phyloP scores from a whole-genome alignment of 2,329 filamentous ascomycete species.

The Ploettnerulaceae sp. region DNA sequence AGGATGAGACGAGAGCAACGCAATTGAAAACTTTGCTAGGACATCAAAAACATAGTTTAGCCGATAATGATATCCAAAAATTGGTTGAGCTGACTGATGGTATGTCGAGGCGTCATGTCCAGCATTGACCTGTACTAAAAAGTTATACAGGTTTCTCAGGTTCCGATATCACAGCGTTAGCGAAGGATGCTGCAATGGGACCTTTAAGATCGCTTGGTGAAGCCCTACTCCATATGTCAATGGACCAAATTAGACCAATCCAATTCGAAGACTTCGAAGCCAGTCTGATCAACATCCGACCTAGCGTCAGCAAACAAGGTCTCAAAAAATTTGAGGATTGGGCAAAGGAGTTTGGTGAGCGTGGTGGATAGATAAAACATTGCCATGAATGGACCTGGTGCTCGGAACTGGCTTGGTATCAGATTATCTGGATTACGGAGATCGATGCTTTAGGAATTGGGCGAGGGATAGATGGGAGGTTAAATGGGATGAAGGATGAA shows the following conservation, averaged over 20 bases:
- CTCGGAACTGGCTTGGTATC: not conserved
- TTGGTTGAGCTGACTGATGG: slow-evolving; percentile 75
- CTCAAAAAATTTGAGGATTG: slow-evolving; percentile 90
- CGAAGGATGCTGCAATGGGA: slow-evolving; percentile 97
- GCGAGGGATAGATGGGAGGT: not conserved
- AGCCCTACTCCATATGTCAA: slow-evolving; percentile 81
- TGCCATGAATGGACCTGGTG: not conserved
- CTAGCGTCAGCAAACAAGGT: slow-evolving; percentile 81
- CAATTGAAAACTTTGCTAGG: slow-evolving; percentile 77
- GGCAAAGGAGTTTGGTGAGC: slow-evolving; percentile 88
- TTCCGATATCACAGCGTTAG: slow-evolving; percentile 91
- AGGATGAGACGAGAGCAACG: slow-evolving; percentile 70
- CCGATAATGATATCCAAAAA: slow-evolving; percentile 62
- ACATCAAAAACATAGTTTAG: slow-evolving; percentile 69
- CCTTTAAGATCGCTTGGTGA: slow-evolving; percentile 87
- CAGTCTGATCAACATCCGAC: slow-evolving; percentile 78
- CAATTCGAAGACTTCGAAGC: slow-evolving; percentile 76
- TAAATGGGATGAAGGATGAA: not conserved
- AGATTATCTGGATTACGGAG: not conserved
- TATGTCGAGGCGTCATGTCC: slow-evolving; percentile 14
- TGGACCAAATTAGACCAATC: slow-evolving; percentile 91
- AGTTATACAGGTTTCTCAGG: slow-evolving; percentile 77
- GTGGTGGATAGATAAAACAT: slow-evolving; percentile 58
- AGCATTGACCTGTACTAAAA: slow-evolving; percentile 6
- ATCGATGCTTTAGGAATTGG: not conserved